Evolutionary conservation across 352 stramenopile species (phyloP).

Genomic region (Phytophthora podocarpi): DNA sequence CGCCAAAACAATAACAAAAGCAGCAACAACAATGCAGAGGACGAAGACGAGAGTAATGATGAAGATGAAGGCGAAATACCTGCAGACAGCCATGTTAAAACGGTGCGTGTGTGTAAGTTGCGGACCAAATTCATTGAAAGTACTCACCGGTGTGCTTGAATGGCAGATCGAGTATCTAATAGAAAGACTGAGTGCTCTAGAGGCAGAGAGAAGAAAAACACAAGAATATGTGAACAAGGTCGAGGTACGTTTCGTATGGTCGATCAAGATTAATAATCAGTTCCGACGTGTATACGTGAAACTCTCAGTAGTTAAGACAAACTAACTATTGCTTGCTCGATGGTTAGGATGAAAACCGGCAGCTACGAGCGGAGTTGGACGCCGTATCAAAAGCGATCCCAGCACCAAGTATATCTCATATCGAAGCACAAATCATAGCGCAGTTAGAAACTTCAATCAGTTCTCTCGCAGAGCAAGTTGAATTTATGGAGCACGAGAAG

Average conservation of each 20-base stretch:
- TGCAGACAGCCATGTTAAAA: slow-evolving; percentile 43
- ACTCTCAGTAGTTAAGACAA: no score
- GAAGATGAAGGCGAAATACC: slow-evolving; percentile 8
- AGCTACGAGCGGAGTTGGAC: slow-evolving; percentile 41
- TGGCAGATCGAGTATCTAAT: slow-evolving; percentile 63
- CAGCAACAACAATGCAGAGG: slow-evolving; percentile 7
- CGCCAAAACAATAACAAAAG: slow-evolving; percentile 6
- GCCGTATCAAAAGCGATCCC: not conserved
- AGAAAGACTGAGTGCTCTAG: slow-evolving; percentile 53
- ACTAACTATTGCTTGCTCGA: not conserved
- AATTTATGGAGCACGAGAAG: slow-evolving; percentile 45
- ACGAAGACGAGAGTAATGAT: slow-evolving; percentile 23
- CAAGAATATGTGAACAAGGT: slow-evolving; percentile 41
- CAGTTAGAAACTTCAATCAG: slow-evolving; percentile 55
- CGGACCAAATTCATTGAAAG: not conserved
- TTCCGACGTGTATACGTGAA: no score
- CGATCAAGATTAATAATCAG: no score
- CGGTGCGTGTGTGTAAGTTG: slow-evolving; percentile 22
- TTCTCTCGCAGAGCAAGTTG: slow-evolving; percentile 48
- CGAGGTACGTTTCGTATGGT: slow-evolving; percentile 42
- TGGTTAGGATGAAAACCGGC: slow-evolving; percentile 43
- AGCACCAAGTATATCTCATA: slow-evolving; percentile 25
- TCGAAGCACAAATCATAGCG: slow-evolving; percentile 53
- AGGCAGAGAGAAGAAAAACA: slow-evolving; percentile 47
- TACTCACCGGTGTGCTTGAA: not conserved